A percentile compares a stretch with the other conserved stretches of the same genome.
Conservation (phyloP, 331 rosid species). For the Acacia pycnantha region DNA sequence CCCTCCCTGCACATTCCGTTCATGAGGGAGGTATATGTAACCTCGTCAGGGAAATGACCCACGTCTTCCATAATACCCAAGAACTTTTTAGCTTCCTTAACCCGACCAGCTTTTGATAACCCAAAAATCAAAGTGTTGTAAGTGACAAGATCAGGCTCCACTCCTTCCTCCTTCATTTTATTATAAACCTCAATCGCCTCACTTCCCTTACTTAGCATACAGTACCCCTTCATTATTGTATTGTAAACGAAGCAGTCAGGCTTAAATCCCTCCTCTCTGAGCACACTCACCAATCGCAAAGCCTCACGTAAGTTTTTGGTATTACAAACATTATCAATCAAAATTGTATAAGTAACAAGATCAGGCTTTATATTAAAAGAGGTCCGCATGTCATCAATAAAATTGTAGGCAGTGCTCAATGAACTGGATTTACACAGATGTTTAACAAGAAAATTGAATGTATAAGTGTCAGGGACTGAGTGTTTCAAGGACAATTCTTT, state of each 20-base stretch:
- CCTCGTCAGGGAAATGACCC: constrained; percentile 72
- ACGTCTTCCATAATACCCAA: constrained; percentile 61
- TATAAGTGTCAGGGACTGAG: constrained; percentile 58
- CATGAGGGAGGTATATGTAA: constrained; percentile 85
- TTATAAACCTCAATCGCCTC: constrained; percentile 77
- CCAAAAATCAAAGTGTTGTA: constrained; percentile 84
- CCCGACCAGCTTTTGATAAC: constrained; percentile 64
- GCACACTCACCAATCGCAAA: constrained; percentile 51
- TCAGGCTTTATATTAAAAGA: constrained; percentile 60
- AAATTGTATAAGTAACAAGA: constrained; percentile 71
- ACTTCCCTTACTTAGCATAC: constrained; percentile 66
- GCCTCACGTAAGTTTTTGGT: constrained; percentile 75
- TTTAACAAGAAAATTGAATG: constrained; percentile 68
- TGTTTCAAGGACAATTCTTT: constrained; percentile 56
- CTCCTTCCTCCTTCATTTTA: constrained; percentile 75
- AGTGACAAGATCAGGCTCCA: constrained; percentile 83
- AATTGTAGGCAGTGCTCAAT: constrained; percentile 43
- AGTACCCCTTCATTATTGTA: constrained; percentile 86
- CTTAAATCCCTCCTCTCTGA: constrained; percentile 71
- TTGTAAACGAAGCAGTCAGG: constrained; percentile 80
- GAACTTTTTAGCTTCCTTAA: constrained; percentile 65
- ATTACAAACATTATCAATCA: constrained; percentile 85
- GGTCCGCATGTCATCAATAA: constrained; percentile 58
- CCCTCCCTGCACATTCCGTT: constrained; percentile 86
- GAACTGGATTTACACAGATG: constrained; percentile 60